phyloP scores from a whole-genome alignment of 2,329 filamentous ascomycete species.

The Fusarium succisae region DNA sequence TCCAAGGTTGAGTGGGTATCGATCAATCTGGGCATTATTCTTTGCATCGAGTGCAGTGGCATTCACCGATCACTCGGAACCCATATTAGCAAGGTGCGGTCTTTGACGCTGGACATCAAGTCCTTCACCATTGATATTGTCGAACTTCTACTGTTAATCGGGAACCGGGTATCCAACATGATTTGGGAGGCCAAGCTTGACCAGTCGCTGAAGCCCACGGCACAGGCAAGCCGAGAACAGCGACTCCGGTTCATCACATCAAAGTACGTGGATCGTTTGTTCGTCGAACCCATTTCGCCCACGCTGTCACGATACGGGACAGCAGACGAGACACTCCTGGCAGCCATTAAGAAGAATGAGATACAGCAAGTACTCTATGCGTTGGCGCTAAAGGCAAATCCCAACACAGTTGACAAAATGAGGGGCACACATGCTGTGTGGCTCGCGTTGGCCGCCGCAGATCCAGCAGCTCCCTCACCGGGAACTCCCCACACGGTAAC shows the following conservation, averaged over 20 bases:
- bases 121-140: conserved; percentile 98
- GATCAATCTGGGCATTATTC: conserved; percentile 93
- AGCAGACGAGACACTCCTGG: conserved; percentile 87
- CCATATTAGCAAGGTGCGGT: conserved; percentile 97
- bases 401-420: conserved; percentile 86
- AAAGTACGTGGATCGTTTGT: conserved; percentile 89
- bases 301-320: conserved; percentile 80
- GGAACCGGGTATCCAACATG: conserved; percentile 95
- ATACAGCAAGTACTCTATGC: conserved; percentile 93
- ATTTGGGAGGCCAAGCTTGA: conserved; percentile 93
- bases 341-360: conserved; percentile 95
- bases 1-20: conserved; percentile 98
- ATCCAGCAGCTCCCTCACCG: conserved; percentile 80
- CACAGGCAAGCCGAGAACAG: conserved; percentile 86
- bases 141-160: conserved; percentile 88
- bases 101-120: conserved; percentile 91
- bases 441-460: conserved; percentile 89
- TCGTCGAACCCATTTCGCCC: conserved; percentile 79
- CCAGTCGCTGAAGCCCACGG: conserved; percentile 73
- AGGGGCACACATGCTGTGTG: conserved; percentile 90
- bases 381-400: conserved; percentile 84
- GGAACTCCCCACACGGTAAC: conserved; percentile 54
- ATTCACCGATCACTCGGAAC: conserved; percentile 96
- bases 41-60: conserved; percentile 98
- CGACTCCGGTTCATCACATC: conserved; percentile 93